Evolutionary conservation across 75 land plant species (phyloP).

Genomic region (Adiantum capillusveneris): DNA sequence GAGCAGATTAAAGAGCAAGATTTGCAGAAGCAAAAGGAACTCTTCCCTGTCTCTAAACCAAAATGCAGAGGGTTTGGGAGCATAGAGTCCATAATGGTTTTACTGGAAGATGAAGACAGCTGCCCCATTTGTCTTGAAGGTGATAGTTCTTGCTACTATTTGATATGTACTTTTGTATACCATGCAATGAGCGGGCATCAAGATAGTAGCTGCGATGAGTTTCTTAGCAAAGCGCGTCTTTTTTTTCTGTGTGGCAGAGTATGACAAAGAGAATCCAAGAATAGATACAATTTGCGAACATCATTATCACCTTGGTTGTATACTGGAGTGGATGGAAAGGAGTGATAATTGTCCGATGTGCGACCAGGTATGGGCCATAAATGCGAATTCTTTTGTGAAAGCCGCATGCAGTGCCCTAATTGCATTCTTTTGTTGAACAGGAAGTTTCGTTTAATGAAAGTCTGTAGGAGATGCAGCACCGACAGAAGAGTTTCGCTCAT

Average conservation of each 20-base stretch:
- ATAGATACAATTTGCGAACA: constrained; percentile 45
- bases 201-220: no score
- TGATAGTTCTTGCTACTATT: no score
- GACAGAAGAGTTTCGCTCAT: no score
- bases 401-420: no score
- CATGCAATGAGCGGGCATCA: no score
- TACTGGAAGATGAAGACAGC: constrained; percentile 6
- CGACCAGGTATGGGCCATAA: constrained; percentile 24
- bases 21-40: neutral
- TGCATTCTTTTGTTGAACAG: no score
- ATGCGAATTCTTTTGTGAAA: no score
- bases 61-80: neutral
- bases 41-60: neutral
- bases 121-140: constrained; percentile 14
- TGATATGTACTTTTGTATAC: no score
- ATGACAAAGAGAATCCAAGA: constrained; percentile 39
- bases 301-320: constrained; percentile 55
- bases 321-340: constrained; percentile 72
- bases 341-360: constrained; percentile 43
- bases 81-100: neutral
- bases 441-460: no score
- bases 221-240: neutral
- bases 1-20: neutral
- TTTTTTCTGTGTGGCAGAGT: constrained; percentile 19
- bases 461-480: no score